phyloP scores from a whole-genome alignment of 306 rosid genomes.

The Hippophae tibetana region DNA sequence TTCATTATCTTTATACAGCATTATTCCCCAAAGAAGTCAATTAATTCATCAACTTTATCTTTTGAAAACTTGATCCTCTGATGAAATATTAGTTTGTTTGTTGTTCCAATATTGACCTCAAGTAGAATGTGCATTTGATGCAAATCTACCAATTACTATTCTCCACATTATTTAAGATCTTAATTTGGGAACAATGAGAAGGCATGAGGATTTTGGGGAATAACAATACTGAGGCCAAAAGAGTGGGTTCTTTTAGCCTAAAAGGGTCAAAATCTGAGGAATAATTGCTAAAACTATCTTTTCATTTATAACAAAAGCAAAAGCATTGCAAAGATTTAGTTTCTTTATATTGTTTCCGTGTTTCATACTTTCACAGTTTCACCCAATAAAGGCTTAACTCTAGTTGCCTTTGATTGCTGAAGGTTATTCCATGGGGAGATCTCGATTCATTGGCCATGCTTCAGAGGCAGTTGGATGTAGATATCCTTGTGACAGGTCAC shows the following conservation, averaged over 20 bases:
- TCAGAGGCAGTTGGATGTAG: constrained; percentile 98
- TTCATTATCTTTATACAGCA: neutral
- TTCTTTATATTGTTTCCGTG: neutral
- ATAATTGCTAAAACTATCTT: neutral
- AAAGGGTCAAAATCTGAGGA: too few species aligned
- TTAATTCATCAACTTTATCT: neutral
- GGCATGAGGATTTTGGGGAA: neutral
- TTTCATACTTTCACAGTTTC: neutral
- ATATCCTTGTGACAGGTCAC: constrained; percentile 95
- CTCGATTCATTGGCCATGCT: constrained; percentile 97
- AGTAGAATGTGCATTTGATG: neutral
- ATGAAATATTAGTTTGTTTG: neutral
- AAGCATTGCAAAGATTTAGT: neutral
- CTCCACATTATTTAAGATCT: neutral
- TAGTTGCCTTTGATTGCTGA: constrained; percentile 21
- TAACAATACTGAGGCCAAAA: neutral
- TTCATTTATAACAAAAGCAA: neutral
- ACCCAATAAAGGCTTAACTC: neutral
- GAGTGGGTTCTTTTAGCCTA: neutral
- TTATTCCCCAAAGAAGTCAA: too few species aligned
- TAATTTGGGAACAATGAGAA: neutral
- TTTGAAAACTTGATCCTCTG: too few species aligned
- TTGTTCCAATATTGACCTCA: neutral
- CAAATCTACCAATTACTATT: neutral
- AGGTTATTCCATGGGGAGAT: constrained; percentile 99